Base-by-base conservation (phyloP, 371 early-diverging fungal genomes). In the Nosema muscidifuracis region DNA sequence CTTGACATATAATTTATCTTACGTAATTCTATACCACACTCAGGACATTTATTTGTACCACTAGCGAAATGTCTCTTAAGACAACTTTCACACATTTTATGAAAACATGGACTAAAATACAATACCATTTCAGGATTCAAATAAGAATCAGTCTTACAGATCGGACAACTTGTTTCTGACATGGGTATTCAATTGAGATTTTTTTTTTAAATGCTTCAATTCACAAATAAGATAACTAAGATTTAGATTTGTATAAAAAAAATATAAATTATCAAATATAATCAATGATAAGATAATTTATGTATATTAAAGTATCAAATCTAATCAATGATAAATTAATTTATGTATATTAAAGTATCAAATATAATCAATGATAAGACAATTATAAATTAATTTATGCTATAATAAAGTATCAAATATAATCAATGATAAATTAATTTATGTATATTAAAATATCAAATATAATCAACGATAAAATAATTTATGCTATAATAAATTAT, bases 41-140 rank as follows among this genome's bases (percentile, higher is more conserved):
- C 83, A 31, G 81, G 81, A 75, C 84, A 84, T 50, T 80, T 76
- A n/a, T 79, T 80, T 18, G 61, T 67, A 3, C 84, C 83, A 51
- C 65, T 51, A 30, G 61, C 13, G 75, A 82, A 84, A 47, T 79
- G 63, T 36, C 77, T 51, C 28, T 63, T 50, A 1, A 84, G 61
- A 63, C 84, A 84, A 30, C 69, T 61, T 34, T 83, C 85, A 68
- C 86, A 91, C 91, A 95, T 89, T 82, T 90, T 93, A 85, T 97
- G 97, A 78, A 91, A 94, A 81, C 98, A 97, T 18, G 94, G 92
- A 51, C 91, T 89, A 20, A 94, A 93, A 38, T 92, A 87, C 24
- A 97, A 85, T 76, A 88, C 89, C 84, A 96, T 87, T 73, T 87
- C 86, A 15, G 91, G 92, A 73, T 92, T 93, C 47, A 96, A 85